phyloP scores from a whole-genome alignment of 2,329 filamentous ascomycete genomes.

The Clonostachys sp. region DNA sequence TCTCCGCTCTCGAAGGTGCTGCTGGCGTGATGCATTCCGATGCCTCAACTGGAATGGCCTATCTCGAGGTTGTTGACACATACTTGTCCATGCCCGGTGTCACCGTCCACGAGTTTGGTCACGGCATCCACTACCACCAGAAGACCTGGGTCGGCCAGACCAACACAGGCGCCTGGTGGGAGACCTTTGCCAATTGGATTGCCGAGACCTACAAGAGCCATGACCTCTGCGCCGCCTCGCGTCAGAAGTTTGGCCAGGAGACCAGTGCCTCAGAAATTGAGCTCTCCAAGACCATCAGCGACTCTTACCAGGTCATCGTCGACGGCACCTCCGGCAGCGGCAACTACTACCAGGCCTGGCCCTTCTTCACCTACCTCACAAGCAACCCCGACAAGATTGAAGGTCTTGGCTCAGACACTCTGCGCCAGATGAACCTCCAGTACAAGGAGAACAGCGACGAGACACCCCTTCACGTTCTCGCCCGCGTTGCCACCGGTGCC shows the following conservation, averaged over 20 bases:
- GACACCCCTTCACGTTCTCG: conserved; percentile 40
- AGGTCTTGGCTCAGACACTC: conserved; percentile 31
- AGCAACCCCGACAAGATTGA: conserved; percentile 39
- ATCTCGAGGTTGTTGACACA: conserved; percentile 32
- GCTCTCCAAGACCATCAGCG: conserved; percentile 35
- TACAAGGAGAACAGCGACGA: conserved; percentile 40
- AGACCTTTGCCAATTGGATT: conserved; percentile 44
- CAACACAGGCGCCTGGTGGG: conserved; percentile 44
- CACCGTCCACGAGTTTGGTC: conserved; percentile 44
- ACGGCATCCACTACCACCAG: conserved; percentile 40
- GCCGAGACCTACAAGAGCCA: conserved; percentile 43
- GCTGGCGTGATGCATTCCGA: conserved; percentile 38
- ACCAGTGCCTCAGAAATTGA: conserved; percentile 31
- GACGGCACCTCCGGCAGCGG: conserved; percentile 32
- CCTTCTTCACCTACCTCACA: conserved; percentile 41
- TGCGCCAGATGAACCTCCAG: conserved; percentile 35
- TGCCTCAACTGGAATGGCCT: conserved; percentile 28
- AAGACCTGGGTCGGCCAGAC: conserved; percentile 36
- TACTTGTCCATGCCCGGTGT: conserved; percentile 31
- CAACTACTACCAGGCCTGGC: conserved; percentile 49
- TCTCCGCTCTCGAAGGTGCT: conserved; percentile 25
- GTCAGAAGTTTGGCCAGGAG: conserved; percentile 25
- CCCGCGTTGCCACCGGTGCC: conserved; percentile 25
- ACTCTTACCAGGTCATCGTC: conserved; percentile 42
- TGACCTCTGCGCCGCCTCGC: conserved; percentile 30